Conservation (phyloP, 2,329 filamentous ascomycete species). For the Monilinia vaccinii-corymbosi region DNA sequence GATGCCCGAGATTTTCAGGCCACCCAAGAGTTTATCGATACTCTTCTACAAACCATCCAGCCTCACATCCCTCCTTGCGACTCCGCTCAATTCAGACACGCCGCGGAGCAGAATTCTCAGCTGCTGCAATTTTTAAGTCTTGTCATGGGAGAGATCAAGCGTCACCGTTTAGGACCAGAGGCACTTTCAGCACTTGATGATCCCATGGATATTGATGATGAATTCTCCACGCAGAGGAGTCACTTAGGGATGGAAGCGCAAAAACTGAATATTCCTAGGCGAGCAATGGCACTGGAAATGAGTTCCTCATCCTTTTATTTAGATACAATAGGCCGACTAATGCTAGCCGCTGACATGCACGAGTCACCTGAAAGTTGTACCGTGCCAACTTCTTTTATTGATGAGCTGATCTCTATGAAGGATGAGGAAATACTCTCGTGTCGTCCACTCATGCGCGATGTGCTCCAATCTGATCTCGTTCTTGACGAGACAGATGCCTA, state of each 20-base stretch:
- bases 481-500: constrained; percentile 39
- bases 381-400: constrained; percentile 42
- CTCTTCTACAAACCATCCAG: constrained; percentile 23
- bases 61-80: constrained; percentile 24
- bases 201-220: constrained; percentile 58
- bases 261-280: constrained; percentile 35
- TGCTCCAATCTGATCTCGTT: constrained; percentile 46
- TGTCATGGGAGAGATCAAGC: constrained; percentile 19
- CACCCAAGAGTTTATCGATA: constrained; percentile 17
- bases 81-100: constrained; percentile 13
- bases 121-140: constrained; percentile 22
- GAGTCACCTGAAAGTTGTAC: constrained; percentile 27
- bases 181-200: constrained; percentile 32
- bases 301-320: constrained; percentile 23
- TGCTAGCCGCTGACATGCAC: constrained; percentile 20
- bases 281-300: constrained; percentile 20
- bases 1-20: constrained; percentile 13
- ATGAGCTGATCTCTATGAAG: constrained; percentile 39
- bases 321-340: constrained; percentile 18
- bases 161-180: constrained; percentile 5
- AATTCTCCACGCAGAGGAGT: constrained; percentile 52
- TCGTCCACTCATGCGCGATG: constrained; percentile 39
- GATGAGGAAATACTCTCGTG: constrained; percentile 47
- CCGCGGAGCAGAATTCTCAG: constrained; percentile 17
- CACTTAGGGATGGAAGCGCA: constrained; percentile 33